Conservation (phyloP, 805 yeast species). For the Starmera amethionina region DNA sequence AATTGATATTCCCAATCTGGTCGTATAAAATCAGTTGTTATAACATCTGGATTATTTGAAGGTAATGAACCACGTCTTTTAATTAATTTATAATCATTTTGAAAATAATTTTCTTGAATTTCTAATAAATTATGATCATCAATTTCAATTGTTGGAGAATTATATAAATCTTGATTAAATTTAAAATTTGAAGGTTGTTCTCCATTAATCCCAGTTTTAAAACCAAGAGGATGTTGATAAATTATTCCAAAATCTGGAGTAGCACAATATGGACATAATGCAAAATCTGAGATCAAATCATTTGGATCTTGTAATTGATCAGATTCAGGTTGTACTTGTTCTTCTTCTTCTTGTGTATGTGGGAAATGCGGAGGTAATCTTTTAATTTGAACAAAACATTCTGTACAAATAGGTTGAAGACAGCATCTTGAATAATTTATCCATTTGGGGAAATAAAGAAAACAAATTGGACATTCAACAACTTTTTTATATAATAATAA, state of each 20-base stretch:
- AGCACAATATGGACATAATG: slow-evolving; percentile 91
- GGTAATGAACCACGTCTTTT: slow-evolving; percentile 48
- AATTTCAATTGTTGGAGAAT: slow-evolving; percentile 6
- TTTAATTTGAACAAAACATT: slow-evolving; percentile 93
- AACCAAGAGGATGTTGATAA: slow-evolving; percentile 51
- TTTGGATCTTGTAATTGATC: slow-evolving; percentile 37
- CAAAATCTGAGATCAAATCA: slow-evolving; percentile 73
- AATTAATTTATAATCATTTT: slow-evolving; percentile 1
- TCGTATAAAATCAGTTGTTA: slow-evolving; percentile 72
- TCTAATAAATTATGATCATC: slow-evolving; percentile 6
- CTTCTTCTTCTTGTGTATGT: slow-evolving; percentile 42
- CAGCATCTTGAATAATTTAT: slow-evolving; percentile 83
- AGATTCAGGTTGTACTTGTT: slow-evolving; percentile 14
- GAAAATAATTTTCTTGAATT: slow-evolving; percentile 7
- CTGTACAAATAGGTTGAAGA: slow-evolving; percentile 87
- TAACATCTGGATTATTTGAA: slow-evolving; percentile 57
- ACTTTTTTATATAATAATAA: slow-evolving; percentile 56
- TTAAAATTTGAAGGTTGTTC: slow-evolving; percentile 31
- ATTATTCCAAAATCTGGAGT: slow-evolving; percentile 77
- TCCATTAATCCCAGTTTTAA: slow-evolving; percentile 50
- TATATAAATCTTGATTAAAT: slow-evolving; percentile 15
- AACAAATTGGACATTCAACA: slow-evolving; percentile 91
- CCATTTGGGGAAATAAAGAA: slow-evolving; percentile 70
- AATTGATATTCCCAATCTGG: slow-evolving; percentile 89
- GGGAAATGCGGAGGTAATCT: slow-evolving; percentile 91